A percentile compares a stretch with the other conserved stretches of the same genome.
Evolutionary conservation across 73 alveolate genomes (phyloP).

Genomic region (Paraurostyla sp.): DNA sequence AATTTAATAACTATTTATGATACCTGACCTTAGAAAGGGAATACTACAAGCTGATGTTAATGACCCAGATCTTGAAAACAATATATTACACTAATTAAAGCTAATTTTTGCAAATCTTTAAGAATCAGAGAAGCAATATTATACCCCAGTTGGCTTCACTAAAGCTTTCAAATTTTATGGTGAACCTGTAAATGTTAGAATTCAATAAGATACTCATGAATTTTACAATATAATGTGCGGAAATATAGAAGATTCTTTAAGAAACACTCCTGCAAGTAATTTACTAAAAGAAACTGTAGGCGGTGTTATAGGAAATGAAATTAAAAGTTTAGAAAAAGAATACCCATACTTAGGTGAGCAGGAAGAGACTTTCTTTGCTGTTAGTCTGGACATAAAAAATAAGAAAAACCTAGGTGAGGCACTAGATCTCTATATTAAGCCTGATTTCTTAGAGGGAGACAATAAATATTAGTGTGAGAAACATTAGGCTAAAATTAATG

Average conservation of each 20-base stretch:
- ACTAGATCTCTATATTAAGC: conserved; percentile 85
- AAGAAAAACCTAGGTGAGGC: conserved; percentile 91
- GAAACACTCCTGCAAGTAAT: conserved; percentile 79
- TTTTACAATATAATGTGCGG: conserved; percentile 94
- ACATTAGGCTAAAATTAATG: conserved; percentile 79
- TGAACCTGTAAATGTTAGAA: conserved; percentile 89
- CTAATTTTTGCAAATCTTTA: conserved; percentile 90
- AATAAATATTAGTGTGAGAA: conserved; percentile 85
- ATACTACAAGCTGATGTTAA: conserved; percentile 76
- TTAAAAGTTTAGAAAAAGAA: conserved; percentile 86
- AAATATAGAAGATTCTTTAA: conserved; percentile 88
- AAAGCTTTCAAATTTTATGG: conserved; percentile 85
- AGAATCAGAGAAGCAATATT: conserved; percentile 92
- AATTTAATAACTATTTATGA: conserved; percentile 93
- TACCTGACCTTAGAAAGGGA: conserved; percentile 87
- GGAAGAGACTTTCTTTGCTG: conserved; percentile 92
- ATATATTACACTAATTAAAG: conserved; percentile 90
- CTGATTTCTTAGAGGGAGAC: conserved; percentile 91
- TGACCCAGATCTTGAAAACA: conserved; percentile 69
- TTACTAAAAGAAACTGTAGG: conserved; percentile 89
- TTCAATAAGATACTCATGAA: conserved; percentile 97
- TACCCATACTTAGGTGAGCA: conserved; percentile 90
- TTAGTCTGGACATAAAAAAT: conserved; percentile 93
- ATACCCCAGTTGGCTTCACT: conserved; percentile 92
- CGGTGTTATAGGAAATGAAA: conserved; percentile 93